Percentiles rank a stretch among this genome's conserved stretches.
Evolutionary conservation across 441 rosid species (phyloP).

Genomic region (Bruguiera hainesii): DNA sequence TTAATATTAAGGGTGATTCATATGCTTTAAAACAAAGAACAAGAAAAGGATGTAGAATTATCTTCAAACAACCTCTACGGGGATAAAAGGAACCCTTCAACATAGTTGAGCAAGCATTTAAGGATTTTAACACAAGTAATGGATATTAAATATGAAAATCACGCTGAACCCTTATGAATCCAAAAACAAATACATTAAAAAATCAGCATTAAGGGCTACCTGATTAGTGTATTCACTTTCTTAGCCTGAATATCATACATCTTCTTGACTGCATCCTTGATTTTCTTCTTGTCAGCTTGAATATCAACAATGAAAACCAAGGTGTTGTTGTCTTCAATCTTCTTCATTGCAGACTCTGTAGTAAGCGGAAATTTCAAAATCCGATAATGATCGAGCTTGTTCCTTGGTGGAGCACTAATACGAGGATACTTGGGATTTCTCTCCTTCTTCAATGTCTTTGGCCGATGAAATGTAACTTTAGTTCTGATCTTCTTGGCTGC

Average conservation of each 20-base stretch:
- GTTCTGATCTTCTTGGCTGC: constrained; percentile 74
- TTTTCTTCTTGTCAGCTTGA: constrained; percentile 91
- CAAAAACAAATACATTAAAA: no score
- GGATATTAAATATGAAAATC: no score
- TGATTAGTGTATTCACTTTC: constrained; percentile 95
- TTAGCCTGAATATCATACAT: constrained; percentile 92
- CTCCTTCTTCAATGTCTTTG: constrained; percentile 69
- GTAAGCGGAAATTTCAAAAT: constrained; percentile 79
- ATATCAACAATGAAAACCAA: constrained; percentile 93
- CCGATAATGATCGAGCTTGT: constrained; percentile 78
- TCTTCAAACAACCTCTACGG: no score
- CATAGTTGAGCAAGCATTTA: no score
- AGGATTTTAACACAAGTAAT: no score
- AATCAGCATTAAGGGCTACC: constrained; percentile 35
- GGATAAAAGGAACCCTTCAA: no score
- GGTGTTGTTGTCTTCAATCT: constrained; percentile 94
- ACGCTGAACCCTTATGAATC: no score
- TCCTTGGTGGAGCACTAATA: constrained; percentile 69
- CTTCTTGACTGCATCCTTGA: constrained; percentile 88
- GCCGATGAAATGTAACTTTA: constrained; percentile 85
- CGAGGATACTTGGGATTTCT: constrained; percentile 72
- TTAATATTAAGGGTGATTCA: no score
- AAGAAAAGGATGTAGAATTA: no score
- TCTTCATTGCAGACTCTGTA: constrained; percentile 85
- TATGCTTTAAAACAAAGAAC: no score